Evolutionary conservation across 2,329 filamentous ascomycete genomes (phyloP), one percentile per base, ranked within the genome.

Genomic region (Colletotrichum caudatum): DNA sequence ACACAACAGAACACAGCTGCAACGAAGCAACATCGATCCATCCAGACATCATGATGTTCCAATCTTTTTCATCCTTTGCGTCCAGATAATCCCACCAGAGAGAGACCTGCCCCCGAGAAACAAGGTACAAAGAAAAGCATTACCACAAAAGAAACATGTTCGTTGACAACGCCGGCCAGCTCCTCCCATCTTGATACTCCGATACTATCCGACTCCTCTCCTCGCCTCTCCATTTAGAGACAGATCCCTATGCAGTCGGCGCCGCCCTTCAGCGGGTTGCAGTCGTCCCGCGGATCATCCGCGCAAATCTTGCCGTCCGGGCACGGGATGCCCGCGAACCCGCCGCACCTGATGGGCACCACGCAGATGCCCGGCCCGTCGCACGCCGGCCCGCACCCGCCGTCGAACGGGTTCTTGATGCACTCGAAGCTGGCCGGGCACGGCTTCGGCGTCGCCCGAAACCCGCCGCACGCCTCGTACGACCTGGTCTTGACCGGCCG

Each of bases 321-420:
- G 53, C 80, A 82, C n/a, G 20, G 1, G 0, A 58, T 35, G 0
- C 77, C 80, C 0, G 20, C 11, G 12, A 82, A 71, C 0, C 80
- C 80, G 2, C 74, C 74, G 29, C 80, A 81, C 0, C 39, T 50
- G 1, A 57, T 64, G 1, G 64, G 65, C 7, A 73, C 57, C 1
- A 80, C 73, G 56, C 78, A 82, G 33, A 82, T 81, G 1, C 81
- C 81, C 0, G 78, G 78, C 8, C 26, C 63, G 53, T 82, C 81
- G 64, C 81, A 82, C 4, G 81, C 78, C 76, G 80, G 74, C 9
- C 81, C 81, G 53, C 81, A 82, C 33, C 70, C 39, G 74, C 75
- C 12, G 6, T 41, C 58, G 48, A 81, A 77, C 14, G 81, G 80
- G 35, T 83, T 80, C 66, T 82, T 76, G 18, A 76, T 69, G 64